Percentiles rank a stretch among this genome's conserved stretches.
phyloP scores from a whole-genome alignment of 1,139 yeast species.

The Kodamaea fungicola region DNA sequence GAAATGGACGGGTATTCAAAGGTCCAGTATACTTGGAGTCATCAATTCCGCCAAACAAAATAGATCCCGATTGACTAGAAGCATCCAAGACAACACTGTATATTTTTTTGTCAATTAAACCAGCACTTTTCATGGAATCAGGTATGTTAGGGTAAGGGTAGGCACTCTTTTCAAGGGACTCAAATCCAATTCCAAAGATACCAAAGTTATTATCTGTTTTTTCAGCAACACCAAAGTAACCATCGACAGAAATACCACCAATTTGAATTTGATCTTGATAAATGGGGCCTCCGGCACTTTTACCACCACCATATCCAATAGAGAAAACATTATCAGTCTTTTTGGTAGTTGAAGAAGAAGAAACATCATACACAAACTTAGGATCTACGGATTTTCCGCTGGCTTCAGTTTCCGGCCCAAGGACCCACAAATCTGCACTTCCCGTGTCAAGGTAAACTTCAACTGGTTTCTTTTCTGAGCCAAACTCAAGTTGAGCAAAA shows the following conservation, averaged over 20 bases:
- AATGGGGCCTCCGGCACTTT: slow-evolving; percentile 8
- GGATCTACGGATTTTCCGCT: no score
- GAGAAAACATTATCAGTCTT: slow-evolving; percentile 1
- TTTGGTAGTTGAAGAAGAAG: slow-evolving; percentile 7
- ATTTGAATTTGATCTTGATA: slow-evolving; percentile 12
- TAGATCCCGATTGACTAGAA: slow-evolving; percentile 10
- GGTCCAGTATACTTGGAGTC: slow-evolving; percentile 21
- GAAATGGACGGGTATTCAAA: slow-evolving; percentile 9
- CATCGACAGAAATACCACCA: slow-evolving; percentile 6
- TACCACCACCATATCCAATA: slow-evolving; percentile 9
- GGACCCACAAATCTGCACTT: slow-evolving; percentile 18
- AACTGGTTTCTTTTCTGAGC: slow-evolving; percentile 11
- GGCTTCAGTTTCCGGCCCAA: neutral
- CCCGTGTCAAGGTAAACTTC: slow-evolving; percentile 18
- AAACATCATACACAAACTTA: slow-evolving; percentile 9
- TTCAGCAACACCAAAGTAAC: slow-evolving; percentile 19
- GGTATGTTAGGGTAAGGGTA: slow-evolving; percentile 19
- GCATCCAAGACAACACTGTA: slow-evolving; percentile 15
- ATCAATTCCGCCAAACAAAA: slow-evolving; percentile 29
- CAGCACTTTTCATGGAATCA: slow-evolving; percentile 9
- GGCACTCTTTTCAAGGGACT: slow-evolving; percentile 9
- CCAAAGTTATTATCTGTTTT: slow-evolving; percentile 14
- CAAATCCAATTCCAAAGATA: slow-evolving; percentile 19
- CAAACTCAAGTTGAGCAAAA: slow-evolving; percentile 4
- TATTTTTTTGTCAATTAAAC: slow-evolving; percentile 15